Evolutionary conservation across 139 green algal genomes (phyloP).

Genomic region (Chlamydomonas eustigma): DNA sequence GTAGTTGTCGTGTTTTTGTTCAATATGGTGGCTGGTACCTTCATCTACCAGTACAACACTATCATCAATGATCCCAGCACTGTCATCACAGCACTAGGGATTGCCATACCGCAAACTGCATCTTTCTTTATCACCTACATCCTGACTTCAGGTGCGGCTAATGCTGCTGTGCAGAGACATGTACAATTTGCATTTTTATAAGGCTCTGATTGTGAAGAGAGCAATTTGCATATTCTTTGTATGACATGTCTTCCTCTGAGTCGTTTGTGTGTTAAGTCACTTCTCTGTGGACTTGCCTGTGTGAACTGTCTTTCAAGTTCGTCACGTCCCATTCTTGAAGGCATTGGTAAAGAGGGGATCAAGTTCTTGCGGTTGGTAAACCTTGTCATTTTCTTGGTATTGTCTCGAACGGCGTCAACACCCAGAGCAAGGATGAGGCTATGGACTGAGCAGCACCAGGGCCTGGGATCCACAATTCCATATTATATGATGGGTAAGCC

Average conservation of each 20-base stretch:
- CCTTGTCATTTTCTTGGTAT: slow-evolving; percentile 13
- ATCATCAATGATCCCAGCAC: slow-evolving; percentile 22
- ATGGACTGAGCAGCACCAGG: background rate
- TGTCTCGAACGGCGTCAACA: slow-evolving; percentile 6
- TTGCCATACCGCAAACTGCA: slow-evolving; percentile 33
- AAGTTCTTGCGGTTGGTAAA: slow-evolving; percentile 21
- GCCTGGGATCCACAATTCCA: background rate
- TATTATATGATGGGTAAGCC: slow-evolving; percentile 10
- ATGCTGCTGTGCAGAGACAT: background rate
- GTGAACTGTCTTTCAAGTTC: no score
- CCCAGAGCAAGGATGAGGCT: slow-evolving; percentile 10
- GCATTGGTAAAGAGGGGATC: slow-evolving; percentile 18
- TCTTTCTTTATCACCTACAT: slow-evolving; percentile 52
- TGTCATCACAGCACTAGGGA: slow-evolving; percentile 31
- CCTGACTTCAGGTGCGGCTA: slow-evolving; percentile 8
- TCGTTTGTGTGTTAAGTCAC: no score
- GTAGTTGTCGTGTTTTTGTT: slow-evolving; percentile 42
- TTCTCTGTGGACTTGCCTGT: no score
- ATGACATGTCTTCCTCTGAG: no score
- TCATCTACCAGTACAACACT: slow-evolving; percentile 33
- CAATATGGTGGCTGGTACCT: slow-evolving; percentile 40
- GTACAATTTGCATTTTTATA: no score
- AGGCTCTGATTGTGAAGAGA: no score
- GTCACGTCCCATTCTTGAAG: no score
- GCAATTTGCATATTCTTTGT: no score